phyloP scores from a whole-genome alignment of 2,329 filamentous ascomycete species.

The Alternaria ventricosa region DNA sequence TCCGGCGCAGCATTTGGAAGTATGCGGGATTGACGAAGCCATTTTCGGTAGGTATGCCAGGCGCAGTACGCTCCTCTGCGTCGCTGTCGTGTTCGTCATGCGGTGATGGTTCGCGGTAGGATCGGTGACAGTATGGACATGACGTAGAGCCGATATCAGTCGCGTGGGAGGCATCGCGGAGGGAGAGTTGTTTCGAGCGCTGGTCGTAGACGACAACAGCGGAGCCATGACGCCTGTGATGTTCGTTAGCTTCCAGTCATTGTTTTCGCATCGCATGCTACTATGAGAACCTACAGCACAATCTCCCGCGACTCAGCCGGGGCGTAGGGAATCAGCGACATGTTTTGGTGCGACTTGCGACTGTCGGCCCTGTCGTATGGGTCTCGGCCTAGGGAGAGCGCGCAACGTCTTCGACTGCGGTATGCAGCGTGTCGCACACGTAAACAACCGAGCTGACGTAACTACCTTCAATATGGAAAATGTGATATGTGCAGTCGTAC shows the following conservation, averaged over 20 bases:
- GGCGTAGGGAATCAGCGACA: conserved; percentile 79
- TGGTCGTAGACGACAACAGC: conserved; percentile 91
- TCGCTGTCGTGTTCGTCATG: conserved; percentile 41
- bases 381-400: conserved; percentile 5
- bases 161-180: conserved; percentile 66
- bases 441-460: conserved; percentile 2
- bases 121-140: conserved; percentile 90
- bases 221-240: conserved; percentile 82
- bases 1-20: conserved; percentile 86
- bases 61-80: conserved; percentile 41
- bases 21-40: conserved; percentile 90
- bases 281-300: conserved; percentile 69
- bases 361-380: conserved; percentile 14
- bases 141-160: conserved; percentile 66
- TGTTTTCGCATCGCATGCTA: not conserved
- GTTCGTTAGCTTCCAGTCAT: conserved; percentile 18
- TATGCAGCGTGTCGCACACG: not conserved
- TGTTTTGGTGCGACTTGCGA: conserved; percentile 47
- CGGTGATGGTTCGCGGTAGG: conserved; percentile 59
- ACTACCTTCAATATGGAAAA: conserved; percentile 1
- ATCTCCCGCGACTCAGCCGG: conserved; percentile 77
- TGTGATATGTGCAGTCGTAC: conserved; percentile 8
- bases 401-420: conserved; percentile 4
- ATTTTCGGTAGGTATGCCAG: conserved; percentile 52
- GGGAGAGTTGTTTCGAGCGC: conserved; percentile 81